phyloP scores from a whole-genome alignment of 345 rosid species.

The Noccaea caerulescens region DNA sequence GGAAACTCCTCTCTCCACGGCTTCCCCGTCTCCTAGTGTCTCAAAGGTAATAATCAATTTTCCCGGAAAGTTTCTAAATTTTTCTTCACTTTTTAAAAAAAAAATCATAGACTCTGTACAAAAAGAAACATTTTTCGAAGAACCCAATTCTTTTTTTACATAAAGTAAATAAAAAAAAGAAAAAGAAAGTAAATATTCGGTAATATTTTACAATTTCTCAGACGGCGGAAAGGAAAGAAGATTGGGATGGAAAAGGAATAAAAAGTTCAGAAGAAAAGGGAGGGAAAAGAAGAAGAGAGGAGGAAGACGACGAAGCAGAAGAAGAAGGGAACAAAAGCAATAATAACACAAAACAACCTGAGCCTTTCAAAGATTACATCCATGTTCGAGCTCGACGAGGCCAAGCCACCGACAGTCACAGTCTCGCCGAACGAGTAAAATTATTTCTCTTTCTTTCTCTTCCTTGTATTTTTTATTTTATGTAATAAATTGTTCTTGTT shows the following conservation, averaged over 20 bases:
- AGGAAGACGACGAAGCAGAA: conserved; percentile 17
- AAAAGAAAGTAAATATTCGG: conserved; percentile 12
- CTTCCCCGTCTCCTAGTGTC: conserved; percentile 41
- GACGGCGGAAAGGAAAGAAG: conserved; percentile 48
- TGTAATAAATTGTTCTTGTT: background rate
- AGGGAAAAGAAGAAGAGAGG: conserved; percentile 38
- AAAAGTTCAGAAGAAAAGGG: conserved; percentile 45
- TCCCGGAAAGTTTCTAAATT: background rate
- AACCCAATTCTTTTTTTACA: conserved; percentile 21
- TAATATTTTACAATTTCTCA: conserved; percentile 2
- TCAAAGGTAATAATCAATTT: conserved; percentile 43
- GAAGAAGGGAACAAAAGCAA: conserved; percentile 23
- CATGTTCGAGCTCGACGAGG: conserved; percentile 95
- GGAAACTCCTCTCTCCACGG: conserved; percentile 40
- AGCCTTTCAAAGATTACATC: conserved; percentile 75
- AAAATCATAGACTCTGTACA: background rate
- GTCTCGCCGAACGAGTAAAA: conserved; percentile 91
- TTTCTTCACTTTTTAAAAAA: background rate
- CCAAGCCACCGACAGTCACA: conserved; percentile 98
- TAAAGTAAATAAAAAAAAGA: conserved; percentile 6
- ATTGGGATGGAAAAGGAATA: conserved; percentile 43
- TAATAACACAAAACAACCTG: conserved; percentile 49
- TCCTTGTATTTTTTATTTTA: no score
- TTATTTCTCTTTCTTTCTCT: background rate
- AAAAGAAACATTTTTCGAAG: background rate